A percentile compares a stretch with the other conserved stretches of the same genome.
phyloP scores from a whole-genome alignment of 352 stramenopile species.

The Pythium volutum region DNA sequence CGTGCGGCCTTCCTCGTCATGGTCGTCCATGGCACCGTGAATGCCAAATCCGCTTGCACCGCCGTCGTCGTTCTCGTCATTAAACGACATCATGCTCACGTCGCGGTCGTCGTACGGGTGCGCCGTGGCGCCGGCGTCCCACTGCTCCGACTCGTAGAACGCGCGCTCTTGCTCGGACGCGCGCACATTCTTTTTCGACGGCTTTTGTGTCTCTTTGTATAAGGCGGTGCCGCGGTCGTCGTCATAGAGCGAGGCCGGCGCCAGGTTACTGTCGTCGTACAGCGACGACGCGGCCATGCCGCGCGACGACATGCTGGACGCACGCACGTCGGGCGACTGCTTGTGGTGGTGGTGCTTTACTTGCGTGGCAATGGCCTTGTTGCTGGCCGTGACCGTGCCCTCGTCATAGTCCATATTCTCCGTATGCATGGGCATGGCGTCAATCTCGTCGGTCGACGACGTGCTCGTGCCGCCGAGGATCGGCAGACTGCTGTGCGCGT shows the following conservation, averaged over 20 bases:
- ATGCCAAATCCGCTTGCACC: conserved; percentile 7
- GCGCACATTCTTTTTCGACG: conserved; percentile 34
- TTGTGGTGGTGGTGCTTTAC: neutral
- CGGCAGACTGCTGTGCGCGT: conserved; percentile 14
- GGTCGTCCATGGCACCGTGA: conserved; percentile 29
- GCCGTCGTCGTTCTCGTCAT: conserved; percentile 2
- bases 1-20: conserved; percentile 34
- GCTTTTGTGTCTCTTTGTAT: conserved; percentile 11
- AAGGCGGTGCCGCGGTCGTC: conserved; percentile 16
- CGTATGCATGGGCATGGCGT: conserved; percentile 12
- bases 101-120: conserved; percentile 26
- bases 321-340: neutral
- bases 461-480: conserved; percentile 24
- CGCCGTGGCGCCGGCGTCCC: conserved; percentile 17
- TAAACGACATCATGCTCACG: conserved; percentile 21
- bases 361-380: conserved; percentile 14
- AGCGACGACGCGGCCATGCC: conserved; percentile 49
- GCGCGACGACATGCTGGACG: conserved; percentile 13
- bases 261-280: conserved; percentile 27
- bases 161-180: conserved; percentile 16
- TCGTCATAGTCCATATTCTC: conserved; percentile 26
- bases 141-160: conserved; percentile 24
- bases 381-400: conserved; percentile 21
- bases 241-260: conserved; percentile 43
- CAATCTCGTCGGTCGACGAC: conserved; percentile 16